A percentile compares a stretch with the other conserved stretches of the same genome.
Conservation (phyloP, 2,329 filamentous ascomycete species). For the Colletotrichum sp. region DNA sequence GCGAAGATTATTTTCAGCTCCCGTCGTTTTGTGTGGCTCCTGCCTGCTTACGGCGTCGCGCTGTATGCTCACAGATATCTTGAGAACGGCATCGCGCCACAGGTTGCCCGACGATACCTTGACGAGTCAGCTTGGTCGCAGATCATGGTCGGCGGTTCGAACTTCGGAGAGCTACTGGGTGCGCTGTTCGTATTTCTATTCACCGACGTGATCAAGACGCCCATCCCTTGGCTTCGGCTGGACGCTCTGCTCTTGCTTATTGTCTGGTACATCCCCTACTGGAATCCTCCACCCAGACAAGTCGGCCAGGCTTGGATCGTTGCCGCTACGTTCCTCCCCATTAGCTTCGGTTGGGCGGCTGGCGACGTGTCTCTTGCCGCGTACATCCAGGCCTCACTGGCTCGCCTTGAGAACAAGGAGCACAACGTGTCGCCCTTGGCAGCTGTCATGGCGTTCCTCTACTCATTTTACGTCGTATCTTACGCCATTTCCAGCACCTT, state of each 20-base stretch:
- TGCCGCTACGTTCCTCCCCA: slow-evolving; percentile 42
- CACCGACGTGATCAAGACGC: slow-evolving; percentile 51
- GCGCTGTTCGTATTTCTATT: slow-evolving; percentile 54
- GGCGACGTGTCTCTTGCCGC: slow-evolving; percentile 56
- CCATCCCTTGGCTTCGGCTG: slow-evolving; percentile 55
- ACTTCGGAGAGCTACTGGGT: slow-evolving; percentile 54
- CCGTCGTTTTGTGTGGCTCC: slow-evolving; percentile 53
- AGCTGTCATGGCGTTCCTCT: slow-evolving; percentile 57
- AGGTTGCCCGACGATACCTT: slow-evolving; percentile 50
- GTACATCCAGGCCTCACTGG: slow-evolving; percentile 55
- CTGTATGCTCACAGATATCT: slow-evolving; percentile 56
- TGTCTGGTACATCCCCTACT: slow-evolving; percentile 54
- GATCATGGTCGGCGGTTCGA: slow-evolving; percentile 56
- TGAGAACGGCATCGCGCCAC: slow-evolving; percentile 52
- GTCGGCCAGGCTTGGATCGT: slow-evolving; percentile 43
- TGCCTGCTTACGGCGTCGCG: slow-evolving; percentile 53
- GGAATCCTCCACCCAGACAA: slow-evolving; percentile 42
- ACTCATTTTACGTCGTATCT: slow-evolving; percentile 52
- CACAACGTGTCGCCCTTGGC: slow-evolving; percentile 52
- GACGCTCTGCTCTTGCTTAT: slow-evolving; percentile 50
- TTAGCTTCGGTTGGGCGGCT: slow-evolving; percentile 56
- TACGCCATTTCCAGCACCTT: slow-evolving; percentile 49
- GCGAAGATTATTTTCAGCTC: slow-evolving; percentile 50
- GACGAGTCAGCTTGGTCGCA: slow-evolving; percentile 53
- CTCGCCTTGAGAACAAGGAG: slow-evolving; percentile 46